Evolutionary conservation across 2,329 filamentous ascomycete genomes (phyloP).

Genomic region (Colletotrichum plurivorum): DNA sequence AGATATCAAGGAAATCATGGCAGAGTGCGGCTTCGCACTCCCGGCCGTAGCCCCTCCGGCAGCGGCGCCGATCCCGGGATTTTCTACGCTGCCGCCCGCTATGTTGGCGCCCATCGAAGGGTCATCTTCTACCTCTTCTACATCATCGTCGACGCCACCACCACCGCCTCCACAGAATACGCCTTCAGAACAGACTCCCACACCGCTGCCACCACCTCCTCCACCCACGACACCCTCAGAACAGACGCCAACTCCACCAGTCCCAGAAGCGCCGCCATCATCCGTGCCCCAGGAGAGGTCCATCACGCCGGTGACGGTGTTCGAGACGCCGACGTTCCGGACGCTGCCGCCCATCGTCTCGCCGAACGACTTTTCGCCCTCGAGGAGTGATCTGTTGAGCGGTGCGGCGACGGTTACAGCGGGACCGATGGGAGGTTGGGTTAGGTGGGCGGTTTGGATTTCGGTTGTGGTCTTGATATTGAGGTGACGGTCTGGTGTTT

Average conservation of each 20-base stretch:
- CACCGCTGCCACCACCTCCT: not conserved
- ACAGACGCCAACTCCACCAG: not conserved
- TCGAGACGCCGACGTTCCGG: slow-evolving; percentile 24
- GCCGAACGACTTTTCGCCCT: slow-evolving; percentile 19
- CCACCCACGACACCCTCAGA: not conserved
- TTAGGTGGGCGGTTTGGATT: not conserved
- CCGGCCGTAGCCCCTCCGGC: not conserved
- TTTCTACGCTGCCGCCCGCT: not conserved
- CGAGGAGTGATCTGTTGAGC: not conserved
- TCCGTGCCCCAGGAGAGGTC: not conserved
- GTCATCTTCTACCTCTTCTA: not conserved
- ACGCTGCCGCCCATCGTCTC: slow-evolving; percentile 16
- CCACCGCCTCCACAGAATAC: not conserved
- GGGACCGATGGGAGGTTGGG: not conserved
- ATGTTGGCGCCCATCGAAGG: slow-evolving; percentile 1
- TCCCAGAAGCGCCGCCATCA: not conserved
- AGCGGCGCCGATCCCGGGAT: not conserved
- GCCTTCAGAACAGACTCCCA: not conserved
- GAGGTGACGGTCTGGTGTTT: not conserved
- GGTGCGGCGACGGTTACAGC: not conserved
- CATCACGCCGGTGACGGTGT: slow-evolving; percentile 32
- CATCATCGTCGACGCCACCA: not conserved
- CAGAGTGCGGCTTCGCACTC: slow-evolving; percentile 26
- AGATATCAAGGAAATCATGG: slow-evolving; percentile 36
- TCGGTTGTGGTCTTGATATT: not conserved